Conservation (phyloP, 441 rosid genomes). For the Kokia cookei region DNA sequence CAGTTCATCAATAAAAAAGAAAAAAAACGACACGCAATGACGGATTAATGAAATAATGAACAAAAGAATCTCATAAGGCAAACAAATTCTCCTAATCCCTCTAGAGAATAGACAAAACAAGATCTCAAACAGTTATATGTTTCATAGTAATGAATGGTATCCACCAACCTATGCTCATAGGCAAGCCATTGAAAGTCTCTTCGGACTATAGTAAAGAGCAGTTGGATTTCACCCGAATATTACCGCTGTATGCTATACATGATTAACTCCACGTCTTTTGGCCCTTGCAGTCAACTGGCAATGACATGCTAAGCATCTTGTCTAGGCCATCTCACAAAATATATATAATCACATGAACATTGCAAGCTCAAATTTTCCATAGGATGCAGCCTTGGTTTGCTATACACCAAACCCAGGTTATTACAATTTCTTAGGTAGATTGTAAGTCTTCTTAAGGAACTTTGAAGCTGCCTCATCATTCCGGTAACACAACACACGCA, state of each 20-base stretch:
- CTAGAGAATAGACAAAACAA: neutral
- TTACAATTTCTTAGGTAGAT: conserved; percentile 82
- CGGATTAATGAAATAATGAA: conserved; percentile 6
- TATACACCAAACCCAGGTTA: conserved; percentile 9
- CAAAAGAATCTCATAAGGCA: neutral
- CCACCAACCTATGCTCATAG: conserved; percentile 8
- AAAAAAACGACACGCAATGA: neutral
- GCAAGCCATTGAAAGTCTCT: conserved; percentile 8
- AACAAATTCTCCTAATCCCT: conserved; percentile 5
- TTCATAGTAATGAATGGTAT: neutral
- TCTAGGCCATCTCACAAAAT: conserved; percentile 1
- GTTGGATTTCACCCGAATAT: neutral
- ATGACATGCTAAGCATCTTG: neutral
- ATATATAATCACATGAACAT: neutral
- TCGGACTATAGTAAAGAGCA: neutral
- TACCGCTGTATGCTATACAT: conserved; percentile 20
- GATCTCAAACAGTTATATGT: neutral
- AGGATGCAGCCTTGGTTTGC: neutral
- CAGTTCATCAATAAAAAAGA: neutral
- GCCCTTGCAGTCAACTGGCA: conserved; percentile 4
- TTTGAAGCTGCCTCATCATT: conserved; percentile 77
- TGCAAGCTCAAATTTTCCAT: neutral
- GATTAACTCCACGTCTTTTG: neutral
- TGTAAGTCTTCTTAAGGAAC: conserved; percentile 85
- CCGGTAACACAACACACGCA: conserved; percentile 81